Evolutionary conservation across 768 basidiomycete species (phyloP).

Genomic region (Pulveroboletus ravenelii): DNA sequence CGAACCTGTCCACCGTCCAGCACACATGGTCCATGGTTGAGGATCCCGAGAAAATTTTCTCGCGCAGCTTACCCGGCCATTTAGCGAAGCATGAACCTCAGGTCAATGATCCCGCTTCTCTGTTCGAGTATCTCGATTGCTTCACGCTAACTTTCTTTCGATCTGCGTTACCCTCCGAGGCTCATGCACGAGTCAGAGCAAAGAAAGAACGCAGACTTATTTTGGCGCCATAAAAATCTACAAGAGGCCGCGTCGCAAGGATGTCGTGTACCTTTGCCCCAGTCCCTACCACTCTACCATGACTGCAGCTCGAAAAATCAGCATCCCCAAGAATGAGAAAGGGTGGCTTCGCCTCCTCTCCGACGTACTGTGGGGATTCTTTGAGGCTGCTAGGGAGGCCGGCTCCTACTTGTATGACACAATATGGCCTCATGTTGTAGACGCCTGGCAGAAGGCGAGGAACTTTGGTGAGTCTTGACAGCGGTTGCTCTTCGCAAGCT

Average conservation of each 20-base stretch:
- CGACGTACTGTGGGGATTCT: fast-evolving
- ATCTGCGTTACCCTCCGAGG: not conserved
- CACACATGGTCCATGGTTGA: not conserved
- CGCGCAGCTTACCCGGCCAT: not conserved
- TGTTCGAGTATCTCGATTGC: not conserved
- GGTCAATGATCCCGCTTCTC: not conserved
- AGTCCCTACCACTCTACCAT: not conserved
- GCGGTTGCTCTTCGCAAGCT: not conserved
- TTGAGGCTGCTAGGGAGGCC: fast-evolving
- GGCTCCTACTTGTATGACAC: not conserved
- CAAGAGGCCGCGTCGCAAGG: not conserved
- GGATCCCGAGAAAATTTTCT: not conserved
- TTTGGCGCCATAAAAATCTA: not conserved
- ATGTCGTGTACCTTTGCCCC: not conserved
- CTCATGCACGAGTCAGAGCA: not conserved
- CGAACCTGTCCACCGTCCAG: not conserved
- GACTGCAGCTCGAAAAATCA: not conserved
- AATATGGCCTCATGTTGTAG: not conserved
- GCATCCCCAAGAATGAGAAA: not conserved
- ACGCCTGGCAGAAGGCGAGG: not conserved
- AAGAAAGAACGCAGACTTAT: not conserved
- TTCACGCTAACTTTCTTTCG: not conserved
- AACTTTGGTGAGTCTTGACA: slow-evolving; percentile 1
- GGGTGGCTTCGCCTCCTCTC: not conserved
- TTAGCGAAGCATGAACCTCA: not conserved